phyloP scores from a whole-genome alignment of 306 rosid species.

The Pterocarpus santalinus region DNA sequence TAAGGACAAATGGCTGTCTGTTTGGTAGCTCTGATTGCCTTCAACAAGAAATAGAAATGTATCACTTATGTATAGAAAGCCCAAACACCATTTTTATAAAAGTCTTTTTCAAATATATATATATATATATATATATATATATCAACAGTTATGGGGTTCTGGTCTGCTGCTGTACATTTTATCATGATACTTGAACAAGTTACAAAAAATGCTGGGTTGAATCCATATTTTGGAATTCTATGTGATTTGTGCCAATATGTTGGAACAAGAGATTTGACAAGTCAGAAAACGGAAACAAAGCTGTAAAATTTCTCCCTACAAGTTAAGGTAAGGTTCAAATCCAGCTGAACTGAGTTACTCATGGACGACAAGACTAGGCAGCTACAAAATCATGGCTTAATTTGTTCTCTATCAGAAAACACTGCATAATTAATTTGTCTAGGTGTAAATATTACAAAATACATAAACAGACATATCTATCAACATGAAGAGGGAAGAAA shows the following conservation, averaged over 20 bases:
- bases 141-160: too few relatives aligned
- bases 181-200: constrained; percentile 1
- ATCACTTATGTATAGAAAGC: constrained; percentile 8
- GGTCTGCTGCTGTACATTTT: too few relatives aligned
- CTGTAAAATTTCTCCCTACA: not conserved
- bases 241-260: not conserved
- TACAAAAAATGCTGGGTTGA: constrained; percentile 19
- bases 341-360: not conserved
- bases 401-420: too few relatives aligned
- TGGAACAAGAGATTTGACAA: not conserved
- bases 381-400: too few relatives aligned
- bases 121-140: too few relatives aligned
- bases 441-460: not conserved
- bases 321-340: constrained; percentile 3
- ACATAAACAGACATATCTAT: not conserved
- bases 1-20: constrained; percentile 42
- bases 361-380: not conserved
- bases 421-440: too few relatives aligned
- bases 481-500: constrained; percentile 9
- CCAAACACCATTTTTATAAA: too few relatives aligned
- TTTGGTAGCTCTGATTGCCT: constrained; percentile 40
- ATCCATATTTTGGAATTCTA: not conserved
- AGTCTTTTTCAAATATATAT: too few relatives aligned
- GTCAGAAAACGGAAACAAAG: not conserved
- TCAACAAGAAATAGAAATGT: constrained; percentile 49